These are phyloP conservation scores for Amanita subjunquillea DNA, from an alignment of 768 basidiomycete genomes.

Conservation along the genomic window DNA sequence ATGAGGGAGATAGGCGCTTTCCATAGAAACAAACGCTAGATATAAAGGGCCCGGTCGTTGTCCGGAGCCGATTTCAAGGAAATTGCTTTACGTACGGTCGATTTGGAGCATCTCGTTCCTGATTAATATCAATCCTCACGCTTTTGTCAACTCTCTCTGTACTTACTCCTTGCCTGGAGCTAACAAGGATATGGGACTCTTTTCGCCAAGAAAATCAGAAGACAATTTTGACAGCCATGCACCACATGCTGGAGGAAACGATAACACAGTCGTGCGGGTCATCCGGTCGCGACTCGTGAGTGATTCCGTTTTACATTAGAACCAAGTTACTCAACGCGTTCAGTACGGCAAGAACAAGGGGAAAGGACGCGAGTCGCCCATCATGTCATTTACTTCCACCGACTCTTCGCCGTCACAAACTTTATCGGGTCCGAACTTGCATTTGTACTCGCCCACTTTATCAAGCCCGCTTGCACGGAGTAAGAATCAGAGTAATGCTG, in stretches of 20 bases:
- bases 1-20: constrained; percentile 62
- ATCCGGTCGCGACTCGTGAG: constrained; percentile 51
- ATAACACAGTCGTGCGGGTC: constrained; percentile 44
- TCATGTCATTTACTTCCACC: constrained; percentile 18
- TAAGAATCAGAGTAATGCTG: constrained; percentile 8
- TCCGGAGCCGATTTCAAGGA: neutral
- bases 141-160: neutral
- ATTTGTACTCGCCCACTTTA: constrained; percentile 12
- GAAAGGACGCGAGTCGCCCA: constrained; percentile 37
- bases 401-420: constrained; percentile 25
- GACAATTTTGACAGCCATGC: constrained; percentile 25
- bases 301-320: neutral
- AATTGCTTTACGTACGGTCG: neutral
- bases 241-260: constrained; percentile 13
- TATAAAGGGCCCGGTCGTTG: neutral
- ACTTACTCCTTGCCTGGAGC: too few species aligned
- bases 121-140: neutral
- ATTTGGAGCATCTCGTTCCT: neutral
- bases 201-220: constrained; percentile 38
- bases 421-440: constrained; percentile 22
- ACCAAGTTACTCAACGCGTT: neutral
- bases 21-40: constrained; percentile 46
- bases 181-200: constrained; percentile 36
- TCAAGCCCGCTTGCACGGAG: constrained; percentile 15
- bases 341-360: constrained; percentile 52